Conservation (phyloP, 352 stramenopile species). For the Pythium brassicae region DNA sequence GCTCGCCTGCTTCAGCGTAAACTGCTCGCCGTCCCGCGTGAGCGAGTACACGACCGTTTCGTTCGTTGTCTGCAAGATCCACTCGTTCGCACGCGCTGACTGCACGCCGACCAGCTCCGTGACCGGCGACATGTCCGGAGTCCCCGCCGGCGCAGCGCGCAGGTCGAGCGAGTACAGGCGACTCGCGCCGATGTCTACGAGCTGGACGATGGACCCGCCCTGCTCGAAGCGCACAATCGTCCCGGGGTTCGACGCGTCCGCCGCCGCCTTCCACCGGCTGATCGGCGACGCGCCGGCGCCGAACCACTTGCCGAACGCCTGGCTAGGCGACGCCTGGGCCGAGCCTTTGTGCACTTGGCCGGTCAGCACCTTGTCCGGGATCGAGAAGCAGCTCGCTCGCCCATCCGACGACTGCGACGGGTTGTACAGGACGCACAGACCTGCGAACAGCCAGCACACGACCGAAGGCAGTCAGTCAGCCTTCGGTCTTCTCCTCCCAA, state of each 20-base stretch:
- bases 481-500: too few relatives aligned
- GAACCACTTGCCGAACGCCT: conserved; percentile 44
- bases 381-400: conserved; percentile 40
- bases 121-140: not conserved
- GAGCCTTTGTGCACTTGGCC: conserved; percentile 30
- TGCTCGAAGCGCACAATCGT: conserved; percentile 44
- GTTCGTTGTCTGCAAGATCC: conserved; percentile 46
- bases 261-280: conserved; percentile 13
- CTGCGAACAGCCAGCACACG: conserved; percentile 7
- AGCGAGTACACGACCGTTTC: conserved; percentile 28
- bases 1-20: conserved; percentile 26
- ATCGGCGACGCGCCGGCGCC: conserved; percentile 12
- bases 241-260: conserved; percentile 21
- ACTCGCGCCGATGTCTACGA: conserved; percentile 38
- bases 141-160: conserved; percentile 8
- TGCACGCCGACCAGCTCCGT: conserved; percentile 37
- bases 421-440: conserved; percentile 43
- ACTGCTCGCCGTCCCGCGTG: conserved; percentile 15
- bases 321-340: not conserved
- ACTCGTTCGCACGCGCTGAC: conserved; percentile 29
- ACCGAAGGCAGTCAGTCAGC: not conserved
- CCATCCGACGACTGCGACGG: conserved; percentile 33
- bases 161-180: conserved; percentile 52
- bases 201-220: conserved; percentile 47
- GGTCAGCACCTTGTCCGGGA: conserved; percentile 50